Base-by-base conservation (phyloP, 2,329 filamentous ascomycete species). In the Stachybotrys elegans region DNA sequence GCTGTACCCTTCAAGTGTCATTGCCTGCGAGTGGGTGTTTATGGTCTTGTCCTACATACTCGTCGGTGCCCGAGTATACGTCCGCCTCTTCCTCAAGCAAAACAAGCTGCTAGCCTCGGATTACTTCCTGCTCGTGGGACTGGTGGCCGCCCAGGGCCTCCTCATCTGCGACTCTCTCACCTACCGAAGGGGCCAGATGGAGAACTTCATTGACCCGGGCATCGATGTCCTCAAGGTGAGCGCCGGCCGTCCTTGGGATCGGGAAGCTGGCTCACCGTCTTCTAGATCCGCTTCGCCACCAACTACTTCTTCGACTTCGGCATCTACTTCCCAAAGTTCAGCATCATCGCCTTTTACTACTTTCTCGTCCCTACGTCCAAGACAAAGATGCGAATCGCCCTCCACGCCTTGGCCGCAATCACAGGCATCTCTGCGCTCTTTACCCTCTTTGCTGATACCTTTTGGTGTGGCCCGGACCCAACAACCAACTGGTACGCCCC, bases 281-380 rank as follows among this genome's bases (percentile, higher is more conserved):
- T 12, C 8, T 20, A 52, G 46, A 45, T 49, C 14, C 39, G 47
- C n/a, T 57, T 55, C 17, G 45, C 55, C 2, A 49, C 49, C 2
- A 57, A 55, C 40, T 57, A 57, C 42, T 51, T 57, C 31, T 57
- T 57, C 39, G 51, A 56, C 23, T 50, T 47, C 3, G 54, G 55
- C 21, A 52, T 57, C 17, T 56, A 54, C 41, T 47, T 57, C 22
- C 54, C 52, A 8, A 57, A 57, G 34, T 40, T 57, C 20, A 55
- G 54, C 16, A 47, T 57, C 36, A 46, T 55, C 19, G 52, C 55
- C 19, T 52, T 56, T 14, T 57, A 55, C 42, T 56, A 49, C 41
- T 48, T 40, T 20, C 40, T 57, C 4, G 43, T 56, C 5, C 55
- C 55, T 2, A 40, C 19, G 3, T 51, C 50, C 4, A 49, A 49